Evolutionary conservation across 306 rosid genomes (phyloP).

Genomic region (Cicer cuneatum): DNA sequence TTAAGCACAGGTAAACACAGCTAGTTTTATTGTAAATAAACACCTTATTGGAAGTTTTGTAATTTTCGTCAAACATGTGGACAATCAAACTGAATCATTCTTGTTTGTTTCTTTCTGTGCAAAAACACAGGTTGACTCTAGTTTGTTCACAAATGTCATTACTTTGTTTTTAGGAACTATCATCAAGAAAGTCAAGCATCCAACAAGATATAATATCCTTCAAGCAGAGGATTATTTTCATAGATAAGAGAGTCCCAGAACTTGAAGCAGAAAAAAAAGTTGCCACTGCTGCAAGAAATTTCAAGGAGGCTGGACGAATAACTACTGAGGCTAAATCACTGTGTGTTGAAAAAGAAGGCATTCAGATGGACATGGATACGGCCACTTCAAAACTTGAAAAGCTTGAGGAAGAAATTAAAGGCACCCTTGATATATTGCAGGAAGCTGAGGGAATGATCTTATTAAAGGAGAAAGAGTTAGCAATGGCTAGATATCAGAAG

Average conservation of each 20-base stretch:
- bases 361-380: constrained; percentile 57
- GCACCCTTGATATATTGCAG: constrained; percentile 62
- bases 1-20: background rate
- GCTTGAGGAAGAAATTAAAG: constrained; percentile 67
- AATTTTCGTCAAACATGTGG: background rate
- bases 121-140: background rate
- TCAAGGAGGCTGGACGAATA: constrained; percentile 86
- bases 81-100: background rate
- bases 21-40: constrained; percentile 11
- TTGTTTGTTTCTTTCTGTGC: background rate
- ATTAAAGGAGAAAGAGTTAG: constrained; percentile 75
- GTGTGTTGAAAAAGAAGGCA: constrained; percentile 62
- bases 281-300: constrained; percentile 80
- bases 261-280: constrained; percentile 86
- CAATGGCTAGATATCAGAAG: constrained; percentile 73
- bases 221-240: constrained; percentile 73
- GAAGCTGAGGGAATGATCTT: constrained; percentile 65
- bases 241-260: constrained; percentile 83
- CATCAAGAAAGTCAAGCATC: constrained; percentile 75
- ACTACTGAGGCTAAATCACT: constrained; percentile 77
- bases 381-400: constrained; percentile 62
- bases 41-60: constrained; percentile 11
- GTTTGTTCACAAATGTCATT: constrained; percentile 46
- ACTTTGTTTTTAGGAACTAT: constrained; percentile 64
- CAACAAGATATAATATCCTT: constrained; percentile 73